Evolutionary conservation across 805 yeast species (phyloP), one percentile per base, ranked within the genome.

Genomic region (Debaryomyces hansenii): DNA sequence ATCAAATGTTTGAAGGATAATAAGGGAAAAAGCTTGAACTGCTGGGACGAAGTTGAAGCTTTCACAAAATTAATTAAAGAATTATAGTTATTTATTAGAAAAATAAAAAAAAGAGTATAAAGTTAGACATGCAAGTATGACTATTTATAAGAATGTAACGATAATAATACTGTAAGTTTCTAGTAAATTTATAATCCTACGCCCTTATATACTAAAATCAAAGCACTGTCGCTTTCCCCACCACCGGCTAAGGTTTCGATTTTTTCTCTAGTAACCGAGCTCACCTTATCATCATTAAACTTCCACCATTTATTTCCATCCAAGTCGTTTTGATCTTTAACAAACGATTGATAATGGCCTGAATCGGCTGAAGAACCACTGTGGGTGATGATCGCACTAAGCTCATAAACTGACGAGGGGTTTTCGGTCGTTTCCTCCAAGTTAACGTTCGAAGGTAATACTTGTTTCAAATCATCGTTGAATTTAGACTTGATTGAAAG

Each of bases 141-240:
- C 27, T 24, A 24, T 24, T 24, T 24, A 24, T 24, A 24, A 16
- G 18, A 24, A 24, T 24, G 27, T 24, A 24, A 24, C 27, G 27
- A 24, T 24, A 24, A 24, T 24, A 24, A 24, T 24, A 24, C 27
- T 24, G 27, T 24, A 24, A 24, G 27, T 24, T 24, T 24, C 27
- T 24, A 24, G 12, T 31, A 31, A 40, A 15, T 16, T 55, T 44
- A 60, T 54, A 85, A 70, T 15, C 92, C 96, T 53, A 85, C 80
- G 5, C 90, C 95, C 62, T 85, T 85, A 73, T 94, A 94, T 45
- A 94, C 70, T 55, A 92, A 76, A 46, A 94, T 84, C 65, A 94
- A 79, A 2, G 99, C 99, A 59, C 94, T 84, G 67, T 94, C 99
- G 56, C 96, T 83, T 71, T 95, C 99, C 47, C 98, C 97, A 47